A percentile compares a stretch with the other conserved stretches of the same genome.
Conservation (phyloP, 495 filamentous ascomycete genomes). For the Podospora didyma region DNA sequence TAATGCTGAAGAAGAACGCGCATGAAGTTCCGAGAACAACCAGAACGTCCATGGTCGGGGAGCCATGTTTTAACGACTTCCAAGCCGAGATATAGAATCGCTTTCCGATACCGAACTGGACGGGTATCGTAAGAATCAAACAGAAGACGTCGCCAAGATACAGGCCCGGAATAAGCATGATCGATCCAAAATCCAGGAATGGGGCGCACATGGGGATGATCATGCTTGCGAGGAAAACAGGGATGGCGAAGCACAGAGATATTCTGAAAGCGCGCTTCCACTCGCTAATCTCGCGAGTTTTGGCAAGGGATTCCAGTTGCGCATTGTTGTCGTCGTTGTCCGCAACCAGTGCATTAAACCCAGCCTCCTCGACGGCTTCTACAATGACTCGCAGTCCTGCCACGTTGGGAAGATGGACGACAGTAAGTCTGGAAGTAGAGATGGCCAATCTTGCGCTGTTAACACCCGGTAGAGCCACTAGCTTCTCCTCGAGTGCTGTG, state of each 20-base stretch:
- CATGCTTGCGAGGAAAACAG: constrained; percentile 93
- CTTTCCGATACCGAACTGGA: constrained; percentile 94
- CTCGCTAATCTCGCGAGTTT: constrained; percentile 92
- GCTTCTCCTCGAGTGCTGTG: constrained; percentile 61
- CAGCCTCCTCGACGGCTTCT: constrained; percentile 70
- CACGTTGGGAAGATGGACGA: constrained; percentile 65
- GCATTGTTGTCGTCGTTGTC: constrained; percentile 95
- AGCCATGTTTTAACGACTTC: constrained; percentile 81
- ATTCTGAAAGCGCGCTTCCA: constrained; percentile 78
- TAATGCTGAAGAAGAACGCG: constrained; percentile 95
- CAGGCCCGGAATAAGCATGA: constrained; percentile 65
- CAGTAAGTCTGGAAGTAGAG: constrained; percentile 58
- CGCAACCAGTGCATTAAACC: constrained; percentile 84
- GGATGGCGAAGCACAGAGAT: constrained; percentile 76
- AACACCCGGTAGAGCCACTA: constrained; percentile 66
- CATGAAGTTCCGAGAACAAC: constrained; percentile 91
- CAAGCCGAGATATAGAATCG: constrained; percentile 90
- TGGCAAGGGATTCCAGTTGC: constrained; percentile 90
- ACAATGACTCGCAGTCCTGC: constrained; percentile 81
- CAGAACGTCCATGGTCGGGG: constrained; percentile 96
- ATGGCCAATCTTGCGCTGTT: constrained; percentile 67
- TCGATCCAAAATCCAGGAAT: constrained; percentile 65
- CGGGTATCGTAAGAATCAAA: constrained; percentile 76
- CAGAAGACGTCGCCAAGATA: constrained; percentile 86
- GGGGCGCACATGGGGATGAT: constrained; percentile 76